A percentile compares a stretch with the other conserved stretches of the same genome.
Evolutionary conservation across 106 monocot species (phyloP).

Genomic region (Dendrobium huoshanense): DNA sequence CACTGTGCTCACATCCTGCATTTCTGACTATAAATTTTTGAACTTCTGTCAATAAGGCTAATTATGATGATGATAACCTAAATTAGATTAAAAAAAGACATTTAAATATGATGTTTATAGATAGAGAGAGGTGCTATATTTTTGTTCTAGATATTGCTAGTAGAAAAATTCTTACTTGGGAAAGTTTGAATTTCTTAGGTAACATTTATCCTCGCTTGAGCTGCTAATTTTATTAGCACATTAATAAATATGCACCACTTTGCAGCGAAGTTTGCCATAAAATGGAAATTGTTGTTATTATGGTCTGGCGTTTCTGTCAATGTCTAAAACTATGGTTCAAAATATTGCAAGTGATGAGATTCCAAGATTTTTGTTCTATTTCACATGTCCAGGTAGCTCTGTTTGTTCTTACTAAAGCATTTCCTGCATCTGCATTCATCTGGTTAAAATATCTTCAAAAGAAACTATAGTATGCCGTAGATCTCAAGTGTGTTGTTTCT

Average conservation of each 20-base stretch:
- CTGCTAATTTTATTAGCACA: neutral
- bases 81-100: too few relatives aligned
- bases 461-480: neutral
- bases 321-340: neutral
- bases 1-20: too few relatives aligned
- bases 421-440: neutral
- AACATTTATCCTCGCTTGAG: neutral
- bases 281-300: neutral
- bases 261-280: neutral
- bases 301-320: neutral
- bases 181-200: neutral
- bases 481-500: neutral
- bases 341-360: neutral
- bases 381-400: neutral
- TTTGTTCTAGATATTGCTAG: neutral
- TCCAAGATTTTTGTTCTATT: neutral
- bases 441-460: neutral
- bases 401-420: constrained; percentile 1
- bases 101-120: too few relatives aligned
- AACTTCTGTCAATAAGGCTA: too few relatives aligned
- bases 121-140: neutral
- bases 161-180: neutral
- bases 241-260: neutral
- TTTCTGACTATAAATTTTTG: too few relatives aligned
- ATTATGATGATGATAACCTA: too few relatives aligned